These are phyloP conservation scores for Trametes pubescens DNA, from an alignment of 1,284 basidiomycete genomes.

Conservation along the genomic window DNA sequence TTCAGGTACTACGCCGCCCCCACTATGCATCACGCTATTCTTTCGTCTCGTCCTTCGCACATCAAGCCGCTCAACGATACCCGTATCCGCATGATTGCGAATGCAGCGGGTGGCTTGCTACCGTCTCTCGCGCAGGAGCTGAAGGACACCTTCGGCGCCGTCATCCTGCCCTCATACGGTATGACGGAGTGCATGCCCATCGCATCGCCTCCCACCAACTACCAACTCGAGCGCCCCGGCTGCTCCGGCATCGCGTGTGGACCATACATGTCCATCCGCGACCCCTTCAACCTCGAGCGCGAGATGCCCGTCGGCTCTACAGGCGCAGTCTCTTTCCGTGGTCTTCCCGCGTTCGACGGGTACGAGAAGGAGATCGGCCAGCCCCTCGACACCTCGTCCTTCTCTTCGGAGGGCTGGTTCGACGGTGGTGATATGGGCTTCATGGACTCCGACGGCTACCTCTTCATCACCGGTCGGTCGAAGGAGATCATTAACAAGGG, in stretches of 20 bases:
- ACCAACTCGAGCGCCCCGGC: conserved; percentile 53
- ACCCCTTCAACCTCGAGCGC: conserved; percentile 47
- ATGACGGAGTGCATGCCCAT: conserved; percentile 62
- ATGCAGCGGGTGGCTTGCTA: conserved; percentile 54
- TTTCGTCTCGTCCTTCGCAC: conserved; percentile 46
- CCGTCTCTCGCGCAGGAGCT: conserved; percentile 52
- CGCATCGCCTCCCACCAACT: conserved; percentile 50
- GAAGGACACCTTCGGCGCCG: conserved; percentile 47
- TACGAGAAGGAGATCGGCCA: conserved; percentile 50
- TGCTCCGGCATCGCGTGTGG: conserved; percentile 56
- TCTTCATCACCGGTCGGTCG: conserved; percentile 63
- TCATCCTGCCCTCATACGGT: conserved; percentile 56
- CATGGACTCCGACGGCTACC: conserved; percentile 64
- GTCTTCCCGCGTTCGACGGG: conserved; percentile 52
- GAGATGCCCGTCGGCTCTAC: conserved; percentile 44
- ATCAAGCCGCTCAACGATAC: conserved; percentile 44
- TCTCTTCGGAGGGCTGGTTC: conserved; percentile 57
- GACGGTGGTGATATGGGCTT: conserved; percentile 72
- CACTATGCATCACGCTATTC: conserved; percentile 54
- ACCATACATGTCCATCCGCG: conserved; percentile 53
- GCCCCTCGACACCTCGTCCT: conserved; percentile 52
- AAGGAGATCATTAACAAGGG: conserved; percentile 70
- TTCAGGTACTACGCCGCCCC: conserved; percentile 55
- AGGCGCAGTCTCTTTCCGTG: conserved; percentile 53
- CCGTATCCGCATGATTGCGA: conserved; percentile 53